phyloP scores from a whole-genome alignment of 495 filamentous ascomycete genomes.

The Podospora pseudoanserina region DNA sequence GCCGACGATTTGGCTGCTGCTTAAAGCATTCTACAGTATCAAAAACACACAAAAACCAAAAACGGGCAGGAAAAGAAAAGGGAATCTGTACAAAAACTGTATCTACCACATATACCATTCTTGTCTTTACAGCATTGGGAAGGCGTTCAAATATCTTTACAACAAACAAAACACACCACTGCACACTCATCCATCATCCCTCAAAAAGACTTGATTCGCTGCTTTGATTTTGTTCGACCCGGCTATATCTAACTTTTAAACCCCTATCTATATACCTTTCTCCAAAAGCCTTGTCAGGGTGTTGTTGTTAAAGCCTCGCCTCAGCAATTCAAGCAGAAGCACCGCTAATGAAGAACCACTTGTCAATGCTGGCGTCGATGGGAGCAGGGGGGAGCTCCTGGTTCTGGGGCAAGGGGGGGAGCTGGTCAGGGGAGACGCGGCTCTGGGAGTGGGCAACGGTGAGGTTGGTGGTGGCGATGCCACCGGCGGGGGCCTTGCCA shows the following conservation, averaged over 20 bases:
- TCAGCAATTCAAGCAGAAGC: slow-evolving; percentile 65
- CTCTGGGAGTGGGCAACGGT: slow-evolving; percentile 65
- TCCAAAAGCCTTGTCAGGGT: too few species aligned
- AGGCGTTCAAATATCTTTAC: slow-evolving; percentile 12
- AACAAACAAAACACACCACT: slow-evolving; percentile 3
- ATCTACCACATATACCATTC: slow-evolving; percentile 4
- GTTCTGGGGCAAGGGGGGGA: slow-evolving; percentile 67
- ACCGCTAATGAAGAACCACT: slow-evolving; percentile 99
- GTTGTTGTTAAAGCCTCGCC: neutral
- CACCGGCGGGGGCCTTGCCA: slow-evolving; percentile 74
- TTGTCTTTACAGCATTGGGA: slow-evolving; percentile 14
- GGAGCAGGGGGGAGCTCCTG: slow-evolving; percentile 79
- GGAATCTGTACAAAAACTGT: neutral
- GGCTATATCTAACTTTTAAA: slow-evolving; percentile 1
- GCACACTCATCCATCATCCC: neutral
- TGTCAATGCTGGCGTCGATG: slow-evolving; percentile 96
- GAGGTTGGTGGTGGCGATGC: slow-evolving; percentile 80
- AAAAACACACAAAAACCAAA: neutral
- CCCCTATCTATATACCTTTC: neutral
- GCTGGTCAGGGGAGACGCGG: slow-evolving; percentile 58
- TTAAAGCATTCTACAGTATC: slow-evolving; percentile 10
- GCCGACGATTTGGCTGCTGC: slow-evolving; percentile 72
- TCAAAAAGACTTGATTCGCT: slow-evolving; percentile 4
- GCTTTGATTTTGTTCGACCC: neutral
- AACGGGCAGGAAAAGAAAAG: neutral